Evolutionary conservation across 1,284 basidiomycete species (phyloP), one percentile per base, ranked within the genome.

Genomic region (Apiotrichum sp.): DNA sequence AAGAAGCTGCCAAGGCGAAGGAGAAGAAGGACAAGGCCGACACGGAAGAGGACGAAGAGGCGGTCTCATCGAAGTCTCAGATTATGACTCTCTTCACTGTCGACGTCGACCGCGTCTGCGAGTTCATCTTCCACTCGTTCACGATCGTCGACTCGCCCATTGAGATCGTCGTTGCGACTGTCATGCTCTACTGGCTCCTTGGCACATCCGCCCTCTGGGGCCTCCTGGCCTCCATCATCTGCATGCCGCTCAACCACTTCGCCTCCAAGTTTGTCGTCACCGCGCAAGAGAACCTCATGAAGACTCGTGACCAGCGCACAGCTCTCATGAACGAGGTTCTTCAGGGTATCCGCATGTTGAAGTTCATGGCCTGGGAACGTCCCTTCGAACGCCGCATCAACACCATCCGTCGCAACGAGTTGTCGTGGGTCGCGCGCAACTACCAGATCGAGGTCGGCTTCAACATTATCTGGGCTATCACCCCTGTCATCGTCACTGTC

Each of bases 311-410:
- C 66, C 87, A 92, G 74, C 83, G 93, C 48, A 89, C 93, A 16
- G 80, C 86, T 1, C 77, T 95, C 47, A 96, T 95, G 91, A 95
- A 95, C 66, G 92, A 95, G 83, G 84, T 93, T 53, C 78, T 96
- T 6, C 88, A 88, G 49, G 89, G 84, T 3, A 91, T 96, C 60
- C 81, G 90, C n/a, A 93, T 95, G 89, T 83, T 95, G 65, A 95
- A 96, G 80, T 93, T 93, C 74, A 93, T 93, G 89, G 89, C 89
- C 9, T 93, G 91, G 91, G 93, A 96, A 75, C 83, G 88, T 22
- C 88, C 85, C 65, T 95, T 95, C 66, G 90, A 95, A 75, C 79
- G 80, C 35, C 81, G 82, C 7, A 85, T 95, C 7, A 73, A 88
- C 54, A 83, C 82, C 51, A 80, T 93, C 58, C 83, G 91, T 31